phyloP scores from a whole-genome alignment of 1,284 basidiomycete genomes.

The Ganoderma resinaceum region DNA sequence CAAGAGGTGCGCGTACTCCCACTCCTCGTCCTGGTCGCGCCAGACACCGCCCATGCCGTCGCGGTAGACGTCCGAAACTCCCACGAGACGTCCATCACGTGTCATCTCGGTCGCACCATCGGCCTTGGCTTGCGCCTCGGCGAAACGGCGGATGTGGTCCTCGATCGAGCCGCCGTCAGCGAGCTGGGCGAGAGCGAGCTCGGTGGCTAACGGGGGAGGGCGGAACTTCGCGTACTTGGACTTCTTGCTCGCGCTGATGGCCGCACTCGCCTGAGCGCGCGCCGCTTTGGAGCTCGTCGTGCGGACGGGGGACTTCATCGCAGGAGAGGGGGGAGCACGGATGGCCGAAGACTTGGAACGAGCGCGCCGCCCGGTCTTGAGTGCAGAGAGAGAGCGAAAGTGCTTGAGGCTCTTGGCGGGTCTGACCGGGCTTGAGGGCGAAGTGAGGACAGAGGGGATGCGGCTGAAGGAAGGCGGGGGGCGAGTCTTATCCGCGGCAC shows the following conservation, averaged over 20 bases:
- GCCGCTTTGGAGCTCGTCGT: constrained; percentile 20
- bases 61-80: constrained; percentile 58
- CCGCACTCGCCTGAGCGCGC: constrained; percentile 30
- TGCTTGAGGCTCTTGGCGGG: constrained; percentile 35
- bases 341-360: constrained; percentile 35
- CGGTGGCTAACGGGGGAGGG: constrained; percentile 62
- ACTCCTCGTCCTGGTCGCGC: constrained; percentile 73
- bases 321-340: constrained; percentile 28
- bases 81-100: constrained; percentile 41
- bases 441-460: constrained; percentile 15
- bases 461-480: constrained; percentile 21
- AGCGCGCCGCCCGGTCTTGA: constrained; percentile 33
- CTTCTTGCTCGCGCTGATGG: constrained; percentile 47
- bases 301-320: constrained; percentile 26
- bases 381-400: constrained; percentile 39
- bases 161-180: constrained; percentile 67
- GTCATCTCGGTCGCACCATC: constrained; percentile 36
- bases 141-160: constrained; percentile 59
- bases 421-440: constrained; percentile 29
- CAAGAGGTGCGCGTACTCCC: constrained; percentile 70
- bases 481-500: constrained; percentile 20
- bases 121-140: constrained; percentile 59
- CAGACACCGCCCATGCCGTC: constrained; percentile 70
- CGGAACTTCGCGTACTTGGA: constrained; percentile 47
- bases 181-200: constrained; percentile 73